Evolutionary conservation across 2,329 filamentous ascomycete species (phyloP).

Genomic region (Talaromyces sp.): DNA sequence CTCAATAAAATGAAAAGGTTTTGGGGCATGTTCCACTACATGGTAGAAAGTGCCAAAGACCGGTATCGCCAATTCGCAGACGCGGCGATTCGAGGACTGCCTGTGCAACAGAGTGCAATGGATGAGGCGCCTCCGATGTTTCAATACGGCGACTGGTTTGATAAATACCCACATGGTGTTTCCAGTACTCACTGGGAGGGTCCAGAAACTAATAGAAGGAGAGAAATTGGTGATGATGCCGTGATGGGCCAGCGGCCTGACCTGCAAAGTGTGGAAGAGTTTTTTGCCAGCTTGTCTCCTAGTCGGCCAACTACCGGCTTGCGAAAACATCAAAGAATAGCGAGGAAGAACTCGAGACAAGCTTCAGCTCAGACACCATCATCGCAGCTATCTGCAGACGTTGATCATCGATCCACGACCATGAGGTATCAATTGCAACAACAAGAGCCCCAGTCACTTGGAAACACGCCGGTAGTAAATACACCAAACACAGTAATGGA

Average conservation of each 20-base stretch:
- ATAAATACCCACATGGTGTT: conserved; percentile 87
- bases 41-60: conserved; percentile 86
- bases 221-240: conserved; percentile 77
- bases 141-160: conserved; percentile 97
- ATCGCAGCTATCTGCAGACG: conserved; percentile 18
- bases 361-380: not conserved
- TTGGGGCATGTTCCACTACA: conserved; percentile 98
- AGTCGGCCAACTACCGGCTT: not conserved
- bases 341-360: conserved; percentile 22
- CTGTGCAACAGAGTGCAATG: conserved; percentile 20
- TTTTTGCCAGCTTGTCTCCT: conserved; percentile 75
- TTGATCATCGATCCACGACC: conserved; percentile 22
- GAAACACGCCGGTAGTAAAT: conserved; percentile 21
- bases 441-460: conserved; percentile 25
- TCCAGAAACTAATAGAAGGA: conserved; percentile 60
- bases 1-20: conserved; percentile 92
- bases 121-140: conserved; percentile 62
- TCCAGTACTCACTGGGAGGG: conserved; percentile 79
- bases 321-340: conserved; percentile 10
- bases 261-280: conserved; percentile 90
- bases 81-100: conserved; percentile 62
- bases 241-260: conserved; percentile 84
- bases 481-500: conserved; percentile 16
- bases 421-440: conserved; percentile 16
- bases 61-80: conserved; percentile 82